These are phyloP conservation scores for Phyllosticta citrichinensis DNA, from an alignment of 2,329 filamentous ascomycete genomes.

Conservation along the genomic window DNA sequence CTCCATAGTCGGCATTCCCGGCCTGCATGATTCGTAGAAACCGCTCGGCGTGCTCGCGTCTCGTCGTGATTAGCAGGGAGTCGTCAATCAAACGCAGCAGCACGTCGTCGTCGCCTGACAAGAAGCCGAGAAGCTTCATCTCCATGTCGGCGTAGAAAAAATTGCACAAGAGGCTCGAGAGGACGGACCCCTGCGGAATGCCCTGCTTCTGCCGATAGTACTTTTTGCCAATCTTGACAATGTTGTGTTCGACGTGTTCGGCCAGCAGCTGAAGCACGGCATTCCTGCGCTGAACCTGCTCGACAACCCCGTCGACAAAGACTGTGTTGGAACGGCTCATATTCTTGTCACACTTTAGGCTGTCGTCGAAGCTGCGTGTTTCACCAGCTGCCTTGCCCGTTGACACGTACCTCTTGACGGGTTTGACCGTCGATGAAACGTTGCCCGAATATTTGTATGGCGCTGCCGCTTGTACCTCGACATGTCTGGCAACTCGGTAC, in stretches of 20 bases:
- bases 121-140: slow-evolving; percentile 55
- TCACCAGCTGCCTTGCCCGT: slow-evolving; percentile 25
- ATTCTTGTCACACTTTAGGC: background rate
- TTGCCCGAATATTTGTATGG: slow-evolving; percentile 19
- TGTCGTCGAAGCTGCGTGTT: slow-evolving; percentile 17
- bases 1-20: slow-evolving; percentile 70
- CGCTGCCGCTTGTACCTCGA: slow-evolving; percentile 52
- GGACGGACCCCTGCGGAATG: slow-evolving; percentile 85
- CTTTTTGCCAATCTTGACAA: slow-evolving; percentile 80
- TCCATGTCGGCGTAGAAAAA: slow-evolving; percentile 94
- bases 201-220: slow-evolving; percentile 80
- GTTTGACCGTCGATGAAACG: slow-evolving; percentile 14
- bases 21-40: slow-evolving; percentile 75
- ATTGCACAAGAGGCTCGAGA: slow-evolving; percentile 83
- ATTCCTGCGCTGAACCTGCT: slow-evolving; percentile 46
- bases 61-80: slow-evolving; percentile 76
- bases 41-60: slow-evolving; percentile 52
- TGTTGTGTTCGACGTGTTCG: slow-evolving; percentile 73
- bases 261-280: slow-evolving; percentile 59
- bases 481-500: slow-evolving; percentile 67
- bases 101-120: slow-evolving; percentile 50
- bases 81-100: slow-evolving; percentile 83
- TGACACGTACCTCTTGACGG: slow-evolving; percentile 31
- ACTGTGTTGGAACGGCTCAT: slow-evolving; percentile 52
- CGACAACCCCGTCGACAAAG: slow-evolving; percentile 61